Base-by-base conservation (phyloP, 2,329 filamentous ascomycete genomes). In the Cytospora chrysosperma region DNA sequence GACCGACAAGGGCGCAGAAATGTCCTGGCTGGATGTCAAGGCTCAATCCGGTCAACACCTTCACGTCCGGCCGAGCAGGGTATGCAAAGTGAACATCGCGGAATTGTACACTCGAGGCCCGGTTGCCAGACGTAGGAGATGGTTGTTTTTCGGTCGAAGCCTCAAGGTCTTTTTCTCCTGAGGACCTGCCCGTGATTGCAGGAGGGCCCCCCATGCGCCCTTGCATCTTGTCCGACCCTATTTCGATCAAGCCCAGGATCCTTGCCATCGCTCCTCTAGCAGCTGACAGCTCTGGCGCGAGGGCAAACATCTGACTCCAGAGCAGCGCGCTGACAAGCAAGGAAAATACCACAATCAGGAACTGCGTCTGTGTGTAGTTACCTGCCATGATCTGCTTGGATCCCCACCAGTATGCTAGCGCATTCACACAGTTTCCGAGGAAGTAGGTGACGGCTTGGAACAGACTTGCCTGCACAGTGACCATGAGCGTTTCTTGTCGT, bases 331-430 rank as follows among this genome's bases (percentile, higher is more conserved):
- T 83, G 57, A 86, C 79, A 1, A 87, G 76, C 37, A 65, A 47
- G 5, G 63, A 87, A 76, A 2, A 78, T 0, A 86, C 75, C 3
- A 87, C 83, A 67, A 86, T 84, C 67, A 87, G 79, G 72, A 86
- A 86, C 58, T 85, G 76, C 0, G 81, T 80, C 59, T 83, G 81
- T 1, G 75, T 78, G 65, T 85, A 85, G 55, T 78, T 75, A 2
- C 83, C 82, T n/a, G 77, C 76, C 34, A 83, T 75, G 59, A 86
- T 83, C 63, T 83, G 80, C 68, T 81, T 83, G 0, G 82, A 75
- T n/a, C 84, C 84, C 83, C 84, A 87, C 82, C 83, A 86, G 69
- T 85, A 86, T 0, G 83, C 84, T 55, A 86, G 76, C 0, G 83
- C 83, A 67, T 65, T 65, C 8, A 63, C 60, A 32, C 55, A 65